phyloP scores from a whole-genome alignment of 2,329 filamentous ascomycete genomes.

The Onygenales sp. region DNA sequence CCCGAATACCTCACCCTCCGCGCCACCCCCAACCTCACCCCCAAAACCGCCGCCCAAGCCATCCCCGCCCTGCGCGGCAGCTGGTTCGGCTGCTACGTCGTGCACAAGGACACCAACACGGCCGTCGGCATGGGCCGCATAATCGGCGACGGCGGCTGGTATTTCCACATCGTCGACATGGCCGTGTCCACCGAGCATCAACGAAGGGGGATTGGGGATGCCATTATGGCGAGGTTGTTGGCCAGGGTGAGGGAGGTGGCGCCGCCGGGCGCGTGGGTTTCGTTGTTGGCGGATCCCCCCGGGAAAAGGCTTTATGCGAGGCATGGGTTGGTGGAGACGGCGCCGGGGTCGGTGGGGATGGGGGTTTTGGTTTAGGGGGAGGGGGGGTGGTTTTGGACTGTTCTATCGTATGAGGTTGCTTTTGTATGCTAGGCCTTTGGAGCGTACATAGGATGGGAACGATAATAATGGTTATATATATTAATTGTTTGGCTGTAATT shows the following conservation, averaged over 20 bases:
- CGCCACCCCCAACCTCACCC: conserved; percentile 25
- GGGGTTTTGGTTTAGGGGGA: conserved; percentile 18
- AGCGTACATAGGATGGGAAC: background rate
- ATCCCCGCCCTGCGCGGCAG: conserved; percentile 25
- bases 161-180: conserved; percentile 44
- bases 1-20: conserved; percentile 31
- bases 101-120: conserved; percentile 13
- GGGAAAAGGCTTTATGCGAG: conserved; percentile 37
- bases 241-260: conserved; percentile 32
- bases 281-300: conserved; percentile 37
- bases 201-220: conserved; percentile 38
- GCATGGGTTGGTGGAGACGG: conserved; percentile 39
- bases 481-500: background rate
- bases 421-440: background rate
- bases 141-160: conserved; percentile 43
- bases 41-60: conserved; percentile 30
- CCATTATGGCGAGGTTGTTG: conserved; percentile 36
- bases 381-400: background rate
- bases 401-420: too few relatives aligned
- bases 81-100: conserved; percentile 37
- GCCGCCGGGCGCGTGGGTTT: conserved; percentile 35
- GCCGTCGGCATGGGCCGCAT: conserved; percentile 43
- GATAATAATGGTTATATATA: background rate
- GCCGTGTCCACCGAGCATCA: conserved; percentile 42
- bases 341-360: conserved; percentile 31